phyloP scores from a whole-genome alignment of 345 rosid species.

The rapeseed (Brassica napus) region Da-Ae NC_063447.1:49346501-49347000 shows the following conservation, averaged over 20 bases:
- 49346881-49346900: constrained; percentile 30
- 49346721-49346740: constrained; percentile 37
- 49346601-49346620: constrained; percentile 48
- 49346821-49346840: background rate
- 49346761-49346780: background rate
- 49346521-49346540: background rate
- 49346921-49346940: background rate
- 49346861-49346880: background rate
- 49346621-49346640: constrained; percentile 40
- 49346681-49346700: constrained; percentile 20
- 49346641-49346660: constrained; percentile 37
- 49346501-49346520: background rate
- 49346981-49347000: background rate
- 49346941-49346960: background rate
- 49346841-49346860: background rate
- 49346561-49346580: constrained; percentile 56
- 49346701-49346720: constrained; percentile 25
- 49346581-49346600: constrained; percentile 60
- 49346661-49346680: constrained; percentile 37
- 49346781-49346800: background rate
- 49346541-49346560: constrained; percentile 28
- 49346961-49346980: background rate
- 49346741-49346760: constrained; percentile 43
- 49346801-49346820: background rate
- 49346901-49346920: background rate